Evolutionary conservation across 1,284 basidiomycete species (phyloP), one percentile per base, ranked within the genome.

Genomic region (Ceratobasidium theobromae): DNA sequence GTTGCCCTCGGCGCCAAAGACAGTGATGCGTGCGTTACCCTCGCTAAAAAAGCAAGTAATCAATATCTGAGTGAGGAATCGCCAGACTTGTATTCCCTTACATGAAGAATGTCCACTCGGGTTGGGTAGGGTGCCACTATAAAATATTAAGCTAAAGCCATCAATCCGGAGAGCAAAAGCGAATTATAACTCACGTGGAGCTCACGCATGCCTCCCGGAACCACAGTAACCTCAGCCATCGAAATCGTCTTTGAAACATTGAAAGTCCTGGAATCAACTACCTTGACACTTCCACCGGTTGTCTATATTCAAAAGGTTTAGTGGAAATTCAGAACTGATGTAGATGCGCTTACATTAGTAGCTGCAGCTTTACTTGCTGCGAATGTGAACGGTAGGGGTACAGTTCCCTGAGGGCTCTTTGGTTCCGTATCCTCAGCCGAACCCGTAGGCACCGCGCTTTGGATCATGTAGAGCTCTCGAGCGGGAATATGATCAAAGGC

Each of bases 1-100:
- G 66, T 84, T 86, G 21, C 79, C 79, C 66, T 79, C 77, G 1
- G 83, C 77, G 1, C 85, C 86, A 71, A 88, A 89, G 46, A 87
- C 76, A 0, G 86, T 87, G 54, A 88, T 77, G 40, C 46, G 46
- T 14, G 46, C 46, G 4, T 49, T 27, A 14, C 46, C 46, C 46
- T 49, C 46, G 16, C 35, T 38, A 16, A 16, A 38, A 8, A 38
- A 38, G 35, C 8, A 16, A 38, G 35, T 38, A 8, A 38, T 38
- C 16, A 38, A 16, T 8, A 8, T 38, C 8, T 38, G 35, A 38
- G 35, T 16, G 35, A 8, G 35, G 35, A 8, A 8, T 38, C 16
- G 16, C 16, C 16, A 38, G 35, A 38, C 16, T 8, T 38, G 35
- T 8, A 28, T 32, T 4, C 4, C 16, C 69, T 53, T 45, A 38